phyloP scores from a whole-genome alignment of 805 yeast species.

The Hemisphaericaspora nanyangensis region DNA sequence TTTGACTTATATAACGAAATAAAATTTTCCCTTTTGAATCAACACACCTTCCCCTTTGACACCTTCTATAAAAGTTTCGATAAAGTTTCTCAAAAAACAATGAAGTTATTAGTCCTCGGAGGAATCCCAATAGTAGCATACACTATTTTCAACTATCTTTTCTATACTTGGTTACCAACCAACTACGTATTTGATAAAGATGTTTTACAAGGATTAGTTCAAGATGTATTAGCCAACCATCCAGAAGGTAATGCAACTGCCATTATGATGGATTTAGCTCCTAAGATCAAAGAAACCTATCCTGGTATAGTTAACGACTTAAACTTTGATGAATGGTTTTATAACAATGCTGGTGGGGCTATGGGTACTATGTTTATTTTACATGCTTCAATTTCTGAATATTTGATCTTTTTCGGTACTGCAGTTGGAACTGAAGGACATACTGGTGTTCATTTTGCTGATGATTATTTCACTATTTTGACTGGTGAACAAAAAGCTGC shows the following conservation, averaged over 20 bases:
- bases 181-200: slow-evolving; percentile 68
- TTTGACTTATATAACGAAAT: no score
- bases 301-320: slow-evolving; percentile 72
- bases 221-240: slow-evolving; percentile 49
- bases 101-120: slow-evolving; percentile 24
- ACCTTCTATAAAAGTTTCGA: no score
- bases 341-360: slow-evolving; percentile 97
- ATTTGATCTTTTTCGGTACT: slow-evolving; percentile 88
- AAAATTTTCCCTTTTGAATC: no score
- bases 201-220: slow-evolving; percentile 55
- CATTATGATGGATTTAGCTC: slow-evolving; percentile 59
- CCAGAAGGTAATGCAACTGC: slow-evolving; percentile 59
- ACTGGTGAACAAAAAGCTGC: slow-evolving; percentile 78
- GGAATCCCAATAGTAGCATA: slow-evolving; percentile 21
- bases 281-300: slow-evolving; percentile 56
- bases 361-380: slow-evolving; percentile 95
- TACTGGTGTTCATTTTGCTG: slow-evolving; percentile 93
- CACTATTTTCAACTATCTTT: slow-evolving; percentile 28
- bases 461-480: slow-evolving; percentile 91
- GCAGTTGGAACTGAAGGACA: slow-evolving; percentile 97
- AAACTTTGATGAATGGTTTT: slow-evolving; percentile 84
- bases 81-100: no score
- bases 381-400: slow-evolving; percentile 93
- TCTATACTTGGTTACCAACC: slow-evolving; percentile 61
- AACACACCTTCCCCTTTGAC: no score